Conservation (phyloP, 805 yeast genomes). For the Scheffersomyces spartinae region DNA sequence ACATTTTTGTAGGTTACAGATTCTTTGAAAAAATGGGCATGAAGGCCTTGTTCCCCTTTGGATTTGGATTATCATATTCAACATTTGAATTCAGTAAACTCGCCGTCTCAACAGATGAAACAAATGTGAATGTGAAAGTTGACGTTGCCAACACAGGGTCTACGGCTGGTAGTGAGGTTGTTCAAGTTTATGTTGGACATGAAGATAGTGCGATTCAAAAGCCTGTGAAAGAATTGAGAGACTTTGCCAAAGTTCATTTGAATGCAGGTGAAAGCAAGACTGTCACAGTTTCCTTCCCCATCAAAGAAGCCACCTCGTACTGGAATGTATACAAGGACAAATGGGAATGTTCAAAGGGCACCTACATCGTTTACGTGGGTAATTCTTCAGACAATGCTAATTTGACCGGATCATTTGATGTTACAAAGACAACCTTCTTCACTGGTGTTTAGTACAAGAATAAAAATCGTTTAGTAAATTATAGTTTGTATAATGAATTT, state of each 20-base stretch:
- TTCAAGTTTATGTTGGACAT: slow-evolving; percentile 6
- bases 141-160: slow-evolving; percentile 6
- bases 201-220: slow-evolving; percentile 5
- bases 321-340: slow-evolving; percentile 6
- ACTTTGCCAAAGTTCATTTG: slow-evolving; percentile 6
- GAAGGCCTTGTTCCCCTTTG: slow-evolving; percentile 8
- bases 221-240: slow-evolving; percentile 9
- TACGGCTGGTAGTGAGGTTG: slow-evolving; percentile 6
- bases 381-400: slow-evolving; percentile 5
- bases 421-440: slow-evolving; percentile 6
- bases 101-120: slow-evolving; percentile 6
- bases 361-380: slow-evolving; percentile 7
- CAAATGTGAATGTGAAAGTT: slow-evolving; percentile 4
- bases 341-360: slow-evolving; percentile 6
- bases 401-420: slow-evolving; percentile 4
- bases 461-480: too few relatives aligned
- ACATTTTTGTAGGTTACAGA: slow-evolving; percentile 9
- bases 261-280: slow-evolving; percentile 4
- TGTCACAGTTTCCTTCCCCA: slow-evolving; percentile 4
- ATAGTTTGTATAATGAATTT: too few relatives aligned
- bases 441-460: slow-evolving; percentile 4
- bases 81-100: slow-evolving; percentile 5
- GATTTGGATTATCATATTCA: slow-evolving; percentile 8
- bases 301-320: slow-evolving; percentile 8
- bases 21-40: slow-evolving; percentile 9